Conservation (phyloP, 1,139 yeast species). For the Debaryomyces singareniensis region DNA sequence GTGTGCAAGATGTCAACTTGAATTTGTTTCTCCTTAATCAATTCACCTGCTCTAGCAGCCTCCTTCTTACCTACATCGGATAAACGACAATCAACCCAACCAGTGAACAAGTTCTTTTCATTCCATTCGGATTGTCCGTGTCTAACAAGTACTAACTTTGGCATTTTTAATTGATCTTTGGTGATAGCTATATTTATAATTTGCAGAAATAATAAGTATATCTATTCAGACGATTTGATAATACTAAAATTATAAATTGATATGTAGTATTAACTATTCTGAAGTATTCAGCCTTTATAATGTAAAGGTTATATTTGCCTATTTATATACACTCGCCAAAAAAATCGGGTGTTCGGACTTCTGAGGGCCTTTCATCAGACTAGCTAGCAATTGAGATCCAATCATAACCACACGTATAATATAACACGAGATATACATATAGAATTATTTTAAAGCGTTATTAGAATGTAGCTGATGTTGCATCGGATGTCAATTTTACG, state of each 20-base stretch:
- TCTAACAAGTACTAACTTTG: slow-evolving; percentile 77
- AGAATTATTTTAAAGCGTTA: slow-evolving; percentile 2
- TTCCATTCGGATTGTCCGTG: slow-evolving; percentile 99
- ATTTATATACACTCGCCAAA: slow-evolving; percentile 3
- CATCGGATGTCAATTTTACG: slow-evolving; percentile 26
- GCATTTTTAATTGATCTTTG: slow-evolving; percentile 36
- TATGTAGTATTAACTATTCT: too few species aligned
- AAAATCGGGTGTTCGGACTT: slow-evolving; percentile 21
- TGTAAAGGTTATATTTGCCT: slow-evolving; percentile 1
- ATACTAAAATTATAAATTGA: too few species aligned
- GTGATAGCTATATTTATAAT: too few species aligned
- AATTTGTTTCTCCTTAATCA: slow-evolving; percentile 81
- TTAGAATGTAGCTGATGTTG: background rate
- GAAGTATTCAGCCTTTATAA: too few species aligned
- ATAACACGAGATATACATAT: slow-evolving; percentile 1
- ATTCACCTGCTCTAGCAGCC: slow-evolving; percentile 91
- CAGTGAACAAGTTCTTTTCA: slow-evolving; percentile 96
- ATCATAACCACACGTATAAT: background rate
- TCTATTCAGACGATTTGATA: too few species aligned
- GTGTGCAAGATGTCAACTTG: slow-evolving; percentile 88
- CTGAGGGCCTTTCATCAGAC: slow-evolving; percentile 14
- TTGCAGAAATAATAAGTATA: too few species aligned
- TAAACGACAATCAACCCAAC: slow-evolving; percentile 95
- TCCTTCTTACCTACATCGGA: slow-evolving; percentile 82
- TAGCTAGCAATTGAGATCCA: background rate